phyloP scores from a whole-genome alignment of 441 rosid species.

The Populus trichocarpa region DNA sequence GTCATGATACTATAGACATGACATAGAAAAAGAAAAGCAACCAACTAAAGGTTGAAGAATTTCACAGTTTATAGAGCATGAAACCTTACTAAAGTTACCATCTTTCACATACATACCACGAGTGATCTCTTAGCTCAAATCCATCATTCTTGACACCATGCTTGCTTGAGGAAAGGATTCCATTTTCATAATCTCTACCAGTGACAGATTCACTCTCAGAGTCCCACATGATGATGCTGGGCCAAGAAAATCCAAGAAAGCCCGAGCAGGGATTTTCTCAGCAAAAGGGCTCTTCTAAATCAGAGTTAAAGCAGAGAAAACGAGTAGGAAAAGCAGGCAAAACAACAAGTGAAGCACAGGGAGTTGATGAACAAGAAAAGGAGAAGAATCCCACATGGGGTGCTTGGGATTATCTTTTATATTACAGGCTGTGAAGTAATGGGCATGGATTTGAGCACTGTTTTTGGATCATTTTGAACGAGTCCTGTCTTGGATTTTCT shows the following conservation, averaged over 20 bases:
- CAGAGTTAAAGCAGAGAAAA: conserved; percentile 23
- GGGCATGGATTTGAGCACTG: conserved; percentile 39
- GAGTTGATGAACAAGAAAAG: conserved; percentile 30
- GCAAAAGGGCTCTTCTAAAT: neutral
- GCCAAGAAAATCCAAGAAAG: conserved; percentile 16
- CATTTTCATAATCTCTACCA: conserved; percentile 75
- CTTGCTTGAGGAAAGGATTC: conserved; percentile 56
- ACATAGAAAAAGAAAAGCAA: neutral
- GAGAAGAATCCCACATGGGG: conserved; percentile 65
- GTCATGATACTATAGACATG: neutral
- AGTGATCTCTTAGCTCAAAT: conserved; percentile 80
- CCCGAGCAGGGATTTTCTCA: conserved; percentile 7
- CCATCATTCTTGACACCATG: conserved; percentile 78
- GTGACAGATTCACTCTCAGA: conserved; percentile 66
- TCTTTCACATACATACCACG: conserved; percentile 49
- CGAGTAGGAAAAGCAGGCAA: conserved; percentile 16
- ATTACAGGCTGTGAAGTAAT: conserved; percentile 69
- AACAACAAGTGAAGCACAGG: conserved; percentile 17
- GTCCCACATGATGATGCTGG: conserved; percentile 67
- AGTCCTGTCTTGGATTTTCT: neutral
- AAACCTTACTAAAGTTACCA: neutral
- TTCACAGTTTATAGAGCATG: neutral
- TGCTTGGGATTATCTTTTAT: conserved; percentile 44
- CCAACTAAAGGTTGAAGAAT: neutral
- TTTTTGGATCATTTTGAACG: conserved; percentile 34